These are phyloP conservation scores for Penicillium soppii DNA, from an alignment of 495 filamentous ascomycete species.

Conservation along the genomic window DNA sequence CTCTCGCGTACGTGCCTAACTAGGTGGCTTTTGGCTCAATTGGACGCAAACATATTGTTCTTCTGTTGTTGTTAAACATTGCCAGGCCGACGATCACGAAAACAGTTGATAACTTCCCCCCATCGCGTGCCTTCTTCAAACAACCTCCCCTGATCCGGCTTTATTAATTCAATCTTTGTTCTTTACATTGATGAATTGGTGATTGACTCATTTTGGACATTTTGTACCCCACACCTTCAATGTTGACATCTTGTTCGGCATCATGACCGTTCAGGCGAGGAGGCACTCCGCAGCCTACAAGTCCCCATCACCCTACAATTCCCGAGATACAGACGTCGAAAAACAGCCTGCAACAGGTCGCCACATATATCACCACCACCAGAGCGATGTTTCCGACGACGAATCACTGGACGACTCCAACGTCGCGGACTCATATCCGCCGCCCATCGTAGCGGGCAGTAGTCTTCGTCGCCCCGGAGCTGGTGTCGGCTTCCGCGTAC, in stretches of 20 bases:
- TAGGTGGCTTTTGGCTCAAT: not conserved
- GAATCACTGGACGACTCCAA: conserved; percentile 22
- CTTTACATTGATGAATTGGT: not conserved
- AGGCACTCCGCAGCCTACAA: conserved; percentile 35
- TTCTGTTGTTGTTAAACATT: conserved; percentile 10
- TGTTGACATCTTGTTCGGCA: conserved; percentile 19
- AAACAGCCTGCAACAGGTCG: conserved; percentile 31
- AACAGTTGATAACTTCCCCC: not conserved
- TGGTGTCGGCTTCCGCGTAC: conserved; percentile 49
- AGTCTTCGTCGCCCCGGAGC: conserved; percentile 37
- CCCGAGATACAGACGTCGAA: conserved; percentile 33
- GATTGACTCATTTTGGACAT: conserved; percentile 3
- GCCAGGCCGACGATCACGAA: conserved; percentile 28
- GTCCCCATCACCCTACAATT: conserved; percentile 23
- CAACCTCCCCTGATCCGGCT: conserved; percentile 1
- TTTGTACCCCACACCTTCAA: conserved; percentile 8
- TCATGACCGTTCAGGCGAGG: conserved; percentile 40
- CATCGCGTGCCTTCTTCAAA: conserved; percentile 13
- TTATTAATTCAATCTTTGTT: not conserved
- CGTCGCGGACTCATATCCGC: conserved; percentile 40
- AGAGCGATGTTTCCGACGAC: conserved; percentile 29
- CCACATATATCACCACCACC: conserved; percentile 21
- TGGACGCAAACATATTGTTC: not conserved
- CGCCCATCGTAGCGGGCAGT: conserved; percentile 48
- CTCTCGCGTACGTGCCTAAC: not conserved